Conservation (phyloP, 345 rosid genomes). For the Salix suchowensis region DNA sequence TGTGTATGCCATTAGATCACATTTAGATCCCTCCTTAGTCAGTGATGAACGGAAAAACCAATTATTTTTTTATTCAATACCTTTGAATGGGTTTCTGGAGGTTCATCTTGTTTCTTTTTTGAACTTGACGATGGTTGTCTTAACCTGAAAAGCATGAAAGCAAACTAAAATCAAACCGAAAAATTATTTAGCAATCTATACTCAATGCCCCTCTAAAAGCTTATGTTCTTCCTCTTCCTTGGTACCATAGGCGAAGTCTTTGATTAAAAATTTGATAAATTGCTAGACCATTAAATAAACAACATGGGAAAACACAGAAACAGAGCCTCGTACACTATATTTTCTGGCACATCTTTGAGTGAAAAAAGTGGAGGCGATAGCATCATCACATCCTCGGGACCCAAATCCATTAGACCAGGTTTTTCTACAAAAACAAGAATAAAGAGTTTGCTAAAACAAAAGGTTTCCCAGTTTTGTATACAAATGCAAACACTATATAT, state of each 20-base stretch:
- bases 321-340: conserved; percentile 56
- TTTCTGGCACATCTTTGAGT: conserved; percentile 70
- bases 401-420: conserved; percentile 56
- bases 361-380: conserved; percentile 78
- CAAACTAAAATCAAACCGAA: not conserved
- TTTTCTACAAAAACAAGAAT: conserved; percentile 34
- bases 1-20: not conserved
- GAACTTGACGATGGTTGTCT: conserved; percentile 47
- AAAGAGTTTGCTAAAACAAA: not conserved
- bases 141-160: conserved; percentile 43
- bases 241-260: not conserved
- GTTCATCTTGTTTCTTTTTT: conserved; percentile 60
- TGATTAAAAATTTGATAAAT: not conserved
- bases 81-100: conserved; percentile 40
- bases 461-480: not conserved
- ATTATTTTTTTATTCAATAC: conserved; percentile 28
- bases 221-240: not conserved
- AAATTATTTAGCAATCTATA: conserved; percentile 2
- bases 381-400: conserved; percentile 79
- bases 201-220: not conserved
- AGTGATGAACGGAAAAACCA: not conserved
- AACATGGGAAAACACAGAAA: conserved; percentile 5
- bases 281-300: not conserved
- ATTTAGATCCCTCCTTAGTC: not conserved
- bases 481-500: not conserved